Evolutionary conservation across 2,329 filamentous ascomycete genomes (phyloP), one percentile per base, ranked within the genome.

Genomic region (Talaromyces sp.): DNA sequence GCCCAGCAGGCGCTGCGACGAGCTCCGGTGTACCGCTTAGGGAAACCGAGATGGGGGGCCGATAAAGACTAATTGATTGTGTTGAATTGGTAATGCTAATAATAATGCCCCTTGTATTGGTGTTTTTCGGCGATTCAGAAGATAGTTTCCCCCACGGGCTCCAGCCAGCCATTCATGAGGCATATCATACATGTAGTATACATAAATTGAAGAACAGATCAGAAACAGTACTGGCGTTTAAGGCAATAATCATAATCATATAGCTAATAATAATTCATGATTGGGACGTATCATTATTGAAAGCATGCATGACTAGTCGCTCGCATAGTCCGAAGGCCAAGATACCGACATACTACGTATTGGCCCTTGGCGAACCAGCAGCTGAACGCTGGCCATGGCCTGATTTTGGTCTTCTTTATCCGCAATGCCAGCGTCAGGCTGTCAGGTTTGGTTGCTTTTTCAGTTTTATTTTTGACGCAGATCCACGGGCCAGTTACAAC

Each of bases 1-100:
- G 33, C 42, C 30, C 28, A 27, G 25, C 33, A n/a, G 4, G 3
- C 25, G 15, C 49, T 53, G 49, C 13, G 4, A 30, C 49, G 11
- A 47, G 44, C 49, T 53, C 49, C 49, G 53, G 54, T 63, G 64
- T 63, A 60, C 64, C 62, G 62, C 58, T 53, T 47, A 32, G 30
- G 47, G 56, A 60, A 30, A 7, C 13, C 49, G 44, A 10, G 44
- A 47, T 22, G 8, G 25, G 49, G 27, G 49, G 49, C 27, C 28
- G 49, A 53, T 53, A 53, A 53, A 47, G 44, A 47, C 44, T 13
- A 47, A 25, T 47, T 22, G 44, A 25, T 47, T 25, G 44, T 22
- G 22, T 25, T 47, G 44, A 25, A 47, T 47, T 47, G 44, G 11
- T 47, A 25, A 47, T 47, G 22, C 15, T n/a, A 39, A 39, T n/a